Evolutionary conservation across 2,329 filamentous ascomycete species (phyloP).

Genomic region (Fusarium euwallaceae): DNA sequence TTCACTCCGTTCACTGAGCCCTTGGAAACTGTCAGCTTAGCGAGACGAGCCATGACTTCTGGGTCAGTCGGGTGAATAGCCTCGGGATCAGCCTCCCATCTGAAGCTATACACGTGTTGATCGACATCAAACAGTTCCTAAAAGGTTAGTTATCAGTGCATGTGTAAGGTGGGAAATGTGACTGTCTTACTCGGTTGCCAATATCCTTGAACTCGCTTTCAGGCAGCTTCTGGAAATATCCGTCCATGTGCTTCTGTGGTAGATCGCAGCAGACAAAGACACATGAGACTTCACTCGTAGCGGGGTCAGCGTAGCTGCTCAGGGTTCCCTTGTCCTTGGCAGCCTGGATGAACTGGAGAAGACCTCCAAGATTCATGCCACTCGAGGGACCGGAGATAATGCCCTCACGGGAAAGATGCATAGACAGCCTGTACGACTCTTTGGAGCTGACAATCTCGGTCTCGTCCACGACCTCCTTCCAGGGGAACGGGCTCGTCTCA

Average conservation of each 20-base stretch:
- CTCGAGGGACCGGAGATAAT: background rate
- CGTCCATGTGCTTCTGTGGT: conserved; percentile 4
- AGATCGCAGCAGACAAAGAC: conserved; percentile 3
- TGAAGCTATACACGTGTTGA: conserved; percentile 7
- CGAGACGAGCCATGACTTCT: background rate
- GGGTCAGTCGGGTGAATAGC: conserved; percentile 3
- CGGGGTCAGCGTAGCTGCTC: background rate
- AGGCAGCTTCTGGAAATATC: background rate
- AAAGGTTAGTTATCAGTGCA: background rate
- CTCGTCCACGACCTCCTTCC: conserved; percentile 5
- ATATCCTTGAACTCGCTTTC: background rate
- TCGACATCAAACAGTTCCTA: conserved; percentile 6
- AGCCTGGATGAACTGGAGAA: background rate
- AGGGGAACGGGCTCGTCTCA: conserved; percentile 3
- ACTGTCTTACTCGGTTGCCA: background rate
- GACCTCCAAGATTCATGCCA: background rate
- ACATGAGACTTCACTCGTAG: background rate
- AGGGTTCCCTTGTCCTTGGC: background rate
- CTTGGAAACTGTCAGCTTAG: background rate
- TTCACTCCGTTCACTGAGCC: background rate
- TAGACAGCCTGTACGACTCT: background rate
- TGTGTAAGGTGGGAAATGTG: background rate
- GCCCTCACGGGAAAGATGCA: conserved; percentile 2
- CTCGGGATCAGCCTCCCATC: conserved; percentile 1
- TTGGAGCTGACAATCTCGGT: background rate